Evolutionary conservation across 2,329 filamentous ascomycete genomes (phyloP).

Genomic region (Fusarium sp.): DNA sequence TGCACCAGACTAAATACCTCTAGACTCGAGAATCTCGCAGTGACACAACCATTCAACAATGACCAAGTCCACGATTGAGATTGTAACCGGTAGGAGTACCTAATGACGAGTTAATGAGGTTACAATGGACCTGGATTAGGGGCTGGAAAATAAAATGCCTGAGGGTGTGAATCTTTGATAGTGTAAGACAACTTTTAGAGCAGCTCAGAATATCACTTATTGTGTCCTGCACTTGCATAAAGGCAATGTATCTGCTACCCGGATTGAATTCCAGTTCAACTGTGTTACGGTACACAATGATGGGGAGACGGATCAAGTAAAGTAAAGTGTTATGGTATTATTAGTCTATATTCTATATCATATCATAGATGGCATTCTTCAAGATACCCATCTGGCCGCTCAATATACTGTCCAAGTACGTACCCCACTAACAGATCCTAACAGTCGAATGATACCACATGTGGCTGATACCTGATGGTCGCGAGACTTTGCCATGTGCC

Average conservation of each 20-base stretch:
- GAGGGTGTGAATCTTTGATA: slow-evolving; percentile 41
- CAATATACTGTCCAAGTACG: slow-evolving; percentile 13
- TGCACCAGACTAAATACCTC: neutral
- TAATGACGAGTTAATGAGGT: neutral
- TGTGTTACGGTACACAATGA: neutral
- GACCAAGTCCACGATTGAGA: neutral
- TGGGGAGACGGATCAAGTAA: neutral
- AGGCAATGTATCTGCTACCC: neutral
- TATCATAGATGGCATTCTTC: neutral
- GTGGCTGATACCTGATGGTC: slow-evolving; percentile 1
- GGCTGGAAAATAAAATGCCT: slow-evolving; percentile 32
- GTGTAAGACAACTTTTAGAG: slow-evolving; percentile 24
- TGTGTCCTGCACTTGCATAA: neutral
- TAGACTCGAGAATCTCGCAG: neutral
- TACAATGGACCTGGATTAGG: slow-evolving; percentile 29
- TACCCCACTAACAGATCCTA: slow-evolving; percentile 46
- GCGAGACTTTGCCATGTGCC: slow-evolving; percentile 18
- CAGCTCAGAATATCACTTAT: neutral
- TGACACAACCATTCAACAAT: neutral
- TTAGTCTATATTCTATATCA: slow-evolving; percentile 22
- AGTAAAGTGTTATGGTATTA: neutral
- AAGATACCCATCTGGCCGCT: slow-evolving; percentile 5
- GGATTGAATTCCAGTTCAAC: neutral
- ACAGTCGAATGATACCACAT: slow-evolving; percentile 20
- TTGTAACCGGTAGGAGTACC: neutral